Base-by-base conservation (phyloP, 208 protist species). In the Trypanosoma grayi region DNA sequence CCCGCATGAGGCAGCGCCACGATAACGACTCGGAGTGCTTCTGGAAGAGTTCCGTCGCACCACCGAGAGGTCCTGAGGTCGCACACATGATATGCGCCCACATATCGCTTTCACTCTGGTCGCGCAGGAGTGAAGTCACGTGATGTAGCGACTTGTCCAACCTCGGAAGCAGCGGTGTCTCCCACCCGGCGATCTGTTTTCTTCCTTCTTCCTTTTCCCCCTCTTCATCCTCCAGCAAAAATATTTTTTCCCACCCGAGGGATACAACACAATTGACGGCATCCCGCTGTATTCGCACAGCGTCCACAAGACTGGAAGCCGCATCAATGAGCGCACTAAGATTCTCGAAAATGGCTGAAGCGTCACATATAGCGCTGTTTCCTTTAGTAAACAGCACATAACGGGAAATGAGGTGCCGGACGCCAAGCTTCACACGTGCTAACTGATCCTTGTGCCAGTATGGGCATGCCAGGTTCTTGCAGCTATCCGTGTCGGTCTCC, bases 391-490 rank as follows among this genome's bases (percentile, higher is more conserved):
- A 36, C 16, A 22, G 22, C n/a, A 22, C 11, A 27, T 41, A 41
- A 18, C 22, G 39, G 7, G 48, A 16, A 24, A 59, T 9, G 37
- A 71, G 47, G 25, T 61, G 33, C 5, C 31, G 37, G 9, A 20
- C 22, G 9, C 47, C 34, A 34, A 47, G 56, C 41, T 77, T 76
- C 25, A 86, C 45, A 64, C 88, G 85, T 5, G 61, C 31, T 6
- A 83, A 48, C 53, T 85, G 81, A 46, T 92, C 70, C 13, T 51
- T n/a, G 65, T 92, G 85, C 81, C 75, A 87, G 55, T 87, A 92
- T 16, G 69, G 63, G 40, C 85, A 92, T 9, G 54, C 66, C 0
- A 66, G 44, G 52, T 74, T 86, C 18, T 44, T 51, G 57, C 84
- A 91, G 20, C 47, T 58, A 20, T 45, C 47, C 6, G 39, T 34